phyloP scores from a whole-genome alignment of 176 grass and related monocot genomes.

The Microstegium vimineum region DNA sequence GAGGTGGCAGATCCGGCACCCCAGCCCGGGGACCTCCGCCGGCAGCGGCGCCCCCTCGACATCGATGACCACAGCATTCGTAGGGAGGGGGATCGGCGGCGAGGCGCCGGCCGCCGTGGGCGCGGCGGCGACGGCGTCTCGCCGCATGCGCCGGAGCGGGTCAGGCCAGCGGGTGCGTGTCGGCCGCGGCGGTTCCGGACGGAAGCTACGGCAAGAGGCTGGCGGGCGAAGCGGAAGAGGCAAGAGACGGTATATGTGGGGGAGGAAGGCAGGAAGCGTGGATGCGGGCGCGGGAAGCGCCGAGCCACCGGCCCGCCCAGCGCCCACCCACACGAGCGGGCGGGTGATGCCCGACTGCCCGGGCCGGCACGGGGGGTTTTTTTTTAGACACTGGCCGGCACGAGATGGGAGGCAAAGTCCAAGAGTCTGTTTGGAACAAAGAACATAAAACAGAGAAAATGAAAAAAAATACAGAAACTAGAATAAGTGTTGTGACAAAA shows the following conservation, averaged over 20 bases:
- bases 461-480: no score
- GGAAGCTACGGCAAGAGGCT: not conserved
- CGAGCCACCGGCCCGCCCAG: not conserved
- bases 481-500: no score
- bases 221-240: not conserved
- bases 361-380: no score
- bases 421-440: no score
- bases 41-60: not conserved
- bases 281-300: not conserved
- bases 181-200: not conserved
- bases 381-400: no score
- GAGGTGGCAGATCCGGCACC: slow-evolving; percentile 81
- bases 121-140: slow-evolving; percentile 30
- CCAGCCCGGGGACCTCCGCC: not conserved
- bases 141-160: slow-evolving; percentile 19
- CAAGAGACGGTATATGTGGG: not conserved
- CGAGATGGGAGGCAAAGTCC: no score
- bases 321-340: no score
- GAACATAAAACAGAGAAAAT: no score
- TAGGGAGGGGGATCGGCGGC: not conserved
- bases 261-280: not conserved
- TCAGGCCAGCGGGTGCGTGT: not conserved
- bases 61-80: not conserved
- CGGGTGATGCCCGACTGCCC: no score
- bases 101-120: slow-evolving; percentile 19